Percentiles rank a stretch among this genome's conserved stretches.
Conservation (phyloP, 129 eudicot genomes). For the Flaveria trinervia region DNA sequence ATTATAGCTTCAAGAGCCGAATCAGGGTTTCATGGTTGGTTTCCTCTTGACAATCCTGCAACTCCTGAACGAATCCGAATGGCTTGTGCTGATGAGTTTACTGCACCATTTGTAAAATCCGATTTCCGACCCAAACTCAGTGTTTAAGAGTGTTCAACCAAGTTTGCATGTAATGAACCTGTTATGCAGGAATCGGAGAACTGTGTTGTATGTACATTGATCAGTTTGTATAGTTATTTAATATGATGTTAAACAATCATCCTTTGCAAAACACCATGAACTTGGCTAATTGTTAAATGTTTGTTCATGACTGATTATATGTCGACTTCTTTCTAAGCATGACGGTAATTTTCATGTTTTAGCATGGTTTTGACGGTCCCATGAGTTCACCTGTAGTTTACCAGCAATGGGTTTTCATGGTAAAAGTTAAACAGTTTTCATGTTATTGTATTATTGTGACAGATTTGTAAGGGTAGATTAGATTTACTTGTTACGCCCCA, state of each 20-base stretch:
- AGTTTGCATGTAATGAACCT: background rate
- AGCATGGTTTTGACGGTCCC: too few relatives aligned
- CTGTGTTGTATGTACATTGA: background rate
- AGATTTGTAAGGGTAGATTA: too few relatives aligned
- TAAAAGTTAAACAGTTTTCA: too few relatives aligned
- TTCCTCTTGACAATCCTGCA: slow-evolving; percentile 93
- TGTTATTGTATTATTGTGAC: too few relatives aligned
- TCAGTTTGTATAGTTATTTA: slow-evolving; percentile 8
- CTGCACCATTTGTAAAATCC: slow-evolving; percentile 46
- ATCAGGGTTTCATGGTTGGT: slow-evolving; percentile 66
- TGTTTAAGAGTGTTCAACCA: slow-evolving; percentile 35
- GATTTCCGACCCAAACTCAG: slow-evolving; percentile 83
- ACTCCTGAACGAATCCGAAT: slow-evolving; percentile 96
- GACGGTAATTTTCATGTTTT: background rate
- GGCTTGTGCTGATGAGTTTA: slow-evolving; percentile 87
- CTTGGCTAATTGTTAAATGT: background rate
- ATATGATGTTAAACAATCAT: background rate
- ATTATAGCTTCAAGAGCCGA: slow-evolving; percentile 82
- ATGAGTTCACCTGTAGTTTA: too few relatives aligned
- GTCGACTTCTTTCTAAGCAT: background rate
- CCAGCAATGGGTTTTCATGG: too few relatives aligned
- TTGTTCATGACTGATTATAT: background rate
- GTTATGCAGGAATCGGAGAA: background rate
- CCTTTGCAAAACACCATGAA: background rate
- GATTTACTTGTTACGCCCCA: too few relatives aligned